phyloP scores from a whole-genome alignment of 1,139 yeast species.

The Zygosaccharomyces sapae region DNA sequence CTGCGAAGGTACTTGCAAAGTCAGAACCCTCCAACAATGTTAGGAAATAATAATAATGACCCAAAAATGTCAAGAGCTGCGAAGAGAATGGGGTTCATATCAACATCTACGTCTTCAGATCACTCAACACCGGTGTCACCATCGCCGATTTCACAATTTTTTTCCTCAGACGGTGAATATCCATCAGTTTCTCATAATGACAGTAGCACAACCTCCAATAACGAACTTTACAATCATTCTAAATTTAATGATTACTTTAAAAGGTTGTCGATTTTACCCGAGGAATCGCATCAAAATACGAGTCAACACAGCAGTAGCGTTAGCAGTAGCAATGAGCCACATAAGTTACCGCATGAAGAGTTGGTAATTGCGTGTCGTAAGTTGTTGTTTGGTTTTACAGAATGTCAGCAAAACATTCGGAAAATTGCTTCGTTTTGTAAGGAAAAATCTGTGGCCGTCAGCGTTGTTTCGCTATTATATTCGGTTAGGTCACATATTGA shows the following conservation, averaged over 20 bases:
- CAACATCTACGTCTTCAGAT: constrained; percentile 39
- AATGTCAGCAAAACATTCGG: constrained; percentile 64
- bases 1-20: constrained; percentile 29
- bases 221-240: constrained; percentile 31
- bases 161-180: constrained; percentile 3
- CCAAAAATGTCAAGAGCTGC: constrained; percentile 47
- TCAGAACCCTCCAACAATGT: constrained; percentile 17
- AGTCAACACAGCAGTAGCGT: neutral
- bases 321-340: constrained; percentile 17
- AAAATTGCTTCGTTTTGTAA: constrained; percentile 63
- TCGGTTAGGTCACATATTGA: constrained; percentile 59
- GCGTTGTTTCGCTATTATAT: constrained; percentile 53
- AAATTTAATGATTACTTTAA: constrained; percentile 67
- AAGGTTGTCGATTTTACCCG: constrained; percentile 66
- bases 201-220: constrained; percentile 6
- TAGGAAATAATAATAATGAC: constrained; percentile 3
- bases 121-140: constrained; percentile 14
- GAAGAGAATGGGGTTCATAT: constrained; percentile 67
- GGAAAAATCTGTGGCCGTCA: constrained; percentile 58
- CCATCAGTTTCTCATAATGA: constrained; percentile 10
- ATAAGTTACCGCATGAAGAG: constrained; percentile 33
- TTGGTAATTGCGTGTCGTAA: constrained; percentile 54
- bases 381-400: constrained; percentile 58
- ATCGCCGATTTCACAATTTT: constrained; percentile 15
- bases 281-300: constrained; percentile 34